These are phyloP conservation scores for Fusarium vanettenii DNA, from an alignment of 2,329 filamentous ascomycete species.

Conservation along the genomic window DNA sequence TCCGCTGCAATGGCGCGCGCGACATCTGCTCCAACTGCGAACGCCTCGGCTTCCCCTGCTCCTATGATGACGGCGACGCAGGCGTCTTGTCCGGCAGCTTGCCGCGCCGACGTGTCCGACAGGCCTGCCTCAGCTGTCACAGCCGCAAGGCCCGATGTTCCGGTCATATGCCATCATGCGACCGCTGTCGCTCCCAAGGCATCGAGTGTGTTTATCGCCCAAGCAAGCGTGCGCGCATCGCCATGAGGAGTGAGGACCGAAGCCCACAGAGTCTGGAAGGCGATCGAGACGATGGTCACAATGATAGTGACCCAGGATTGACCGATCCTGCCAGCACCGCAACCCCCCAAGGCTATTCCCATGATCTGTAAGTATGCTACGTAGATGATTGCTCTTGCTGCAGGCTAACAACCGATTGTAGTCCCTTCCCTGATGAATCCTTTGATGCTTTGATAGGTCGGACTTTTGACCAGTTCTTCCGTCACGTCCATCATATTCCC, in stretches of 20 bases:
- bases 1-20: constrained; percentile 67
- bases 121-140: constrained; percentile 69
- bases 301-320: constrained; percentile 50
- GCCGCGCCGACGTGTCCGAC: constrained; percentile 64
- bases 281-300: constrained; percentile 48
- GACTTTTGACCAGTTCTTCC: constrained; percentile 68
- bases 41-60: constrained; percentile 67
- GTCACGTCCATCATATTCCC: constrained; percentile 68
- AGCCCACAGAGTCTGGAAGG: constrained; percentile 51
- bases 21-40: constrained; percentile 69
- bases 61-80: constrained; percentile 62
- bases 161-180: constrained; percentile 66
- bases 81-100: constrained; percentile 57
- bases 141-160: constrained; percentile 69
- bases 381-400: neutral
- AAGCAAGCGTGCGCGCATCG: constrained; percentile 54
- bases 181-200: constrained; percentile 61
- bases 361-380: constrained; percentile 48
- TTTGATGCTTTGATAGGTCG: constrained; percentile 62
- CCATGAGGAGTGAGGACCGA: constrained; percentile 39
- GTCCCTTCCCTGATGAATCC: constrained; percentile 53
- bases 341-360: constrained; percentile 49
- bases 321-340: constrained; percentile 48
- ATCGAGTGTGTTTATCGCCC: constrained; percentile 67
- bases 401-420: constrained; percentile 40